Percentiles rank a stretch among this genome's conserved stretches.
phyloP scores from a whole-genome alignment of 345 rosid species.

The Populus davidiana region DNA sequence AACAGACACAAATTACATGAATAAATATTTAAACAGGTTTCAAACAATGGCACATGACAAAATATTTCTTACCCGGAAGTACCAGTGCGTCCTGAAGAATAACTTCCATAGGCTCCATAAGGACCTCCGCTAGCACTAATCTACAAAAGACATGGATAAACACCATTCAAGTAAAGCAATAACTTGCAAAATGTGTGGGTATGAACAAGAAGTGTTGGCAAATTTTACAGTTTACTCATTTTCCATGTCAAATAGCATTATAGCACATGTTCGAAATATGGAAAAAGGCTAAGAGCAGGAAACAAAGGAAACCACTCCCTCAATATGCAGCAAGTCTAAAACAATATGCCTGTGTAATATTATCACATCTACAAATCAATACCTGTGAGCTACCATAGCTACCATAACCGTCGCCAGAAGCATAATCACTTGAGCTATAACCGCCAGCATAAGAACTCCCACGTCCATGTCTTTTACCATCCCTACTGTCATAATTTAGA shows the following conservation, averaged over 20 bases:
- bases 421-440: constrained; percentile 65
- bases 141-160: constrained; percentile 39
- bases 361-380: constrained; percentile 1
- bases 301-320: not conserved
- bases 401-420: constrained; percentile 61
- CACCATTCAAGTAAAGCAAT: not conserved
- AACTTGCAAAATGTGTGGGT: not conserved
- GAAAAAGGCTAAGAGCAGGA: not conserved
- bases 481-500: constrained; percentile 61
- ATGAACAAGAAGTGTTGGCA: not conserved
- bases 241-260: not conserved
- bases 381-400: constrained; percentile 75
- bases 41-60: constrained; percentile 1
- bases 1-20: not conserved
- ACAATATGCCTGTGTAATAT: not conserved
- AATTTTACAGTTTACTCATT: not conserved
- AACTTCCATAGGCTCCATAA: constrained; percentile 82
- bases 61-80: constrained; percentile 68
- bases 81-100: constrained; percentile 73
- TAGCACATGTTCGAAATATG: not conserved
- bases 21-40: not conserved
- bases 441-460: constrained; percentile 70
- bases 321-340: not conserved
- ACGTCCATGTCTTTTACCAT: constrained; percentile 69
- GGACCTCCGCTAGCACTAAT: constrained; percentile 64